Evolutionary conservation across 2,329 filamentous ascomycete species (phyloP).

Genomic region (Zymoseptoria tritici): DNA sequence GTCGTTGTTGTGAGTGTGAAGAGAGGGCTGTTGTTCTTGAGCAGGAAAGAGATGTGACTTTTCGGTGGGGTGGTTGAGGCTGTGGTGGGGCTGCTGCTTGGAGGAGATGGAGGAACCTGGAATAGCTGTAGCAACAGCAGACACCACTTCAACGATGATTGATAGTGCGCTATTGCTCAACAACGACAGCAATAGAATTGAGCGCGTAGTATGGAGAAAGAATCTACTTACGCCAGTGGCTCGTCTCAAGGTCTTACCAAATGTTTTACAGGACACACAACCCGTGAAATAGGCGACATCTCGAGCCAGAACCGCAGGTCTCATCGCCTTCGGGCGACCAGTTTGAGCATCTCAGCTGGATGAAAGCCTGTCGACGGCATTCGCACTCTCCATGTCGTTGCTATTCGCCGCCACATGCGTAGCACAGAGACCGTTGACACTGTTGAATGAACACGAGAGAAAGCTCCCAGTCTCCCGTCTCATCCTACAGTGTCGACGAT

Average conservation of each 20-base stretch:
- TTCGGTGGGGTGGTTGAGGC: background rate
- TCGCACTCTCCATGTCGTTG: too few relatives aligned
- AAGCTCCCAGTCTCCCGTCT: too few relatives aligned
- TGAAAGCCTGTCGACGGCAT: too few relatives aligned
- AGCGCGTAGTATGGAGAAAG: background rate
- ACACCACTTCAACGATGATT: background rate
- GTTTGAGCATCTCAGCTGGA: too few relatives aligned
- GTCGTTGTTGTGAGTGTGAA: background rate
- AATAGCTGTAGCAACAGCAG: background rate
- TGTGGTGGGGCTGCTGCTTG: background rate
- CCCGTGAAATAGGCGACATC: too few relatives aligned
- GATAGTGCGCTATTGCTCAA: background rate
- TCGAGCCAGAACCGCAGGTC: too few relatives aligned
- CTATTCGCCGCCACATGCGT: too few relatives aligned
- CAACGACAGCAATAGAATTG: background rate
- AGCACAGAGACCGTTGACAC: too few relatives aligned
- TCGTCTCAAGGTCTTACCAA: background rate
- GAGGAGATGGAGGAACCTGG: background rate
- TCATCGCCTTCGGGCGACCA: too few relatives aligned
- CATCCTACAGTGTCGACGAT: too few relatives aligned
- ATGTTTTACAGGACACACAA: too few relatives aligned
- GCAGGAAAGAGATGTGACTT: background rate
- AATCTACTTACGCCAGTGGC: background rate
- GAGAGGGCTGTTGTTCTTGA: background rate
- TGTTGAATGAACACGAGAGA: too few relatives aligned